Evolutionary conservation across 2,329 filamentous ascomycete species (phyloP).

Genomic region (Verticillium nubilum): DNA sequence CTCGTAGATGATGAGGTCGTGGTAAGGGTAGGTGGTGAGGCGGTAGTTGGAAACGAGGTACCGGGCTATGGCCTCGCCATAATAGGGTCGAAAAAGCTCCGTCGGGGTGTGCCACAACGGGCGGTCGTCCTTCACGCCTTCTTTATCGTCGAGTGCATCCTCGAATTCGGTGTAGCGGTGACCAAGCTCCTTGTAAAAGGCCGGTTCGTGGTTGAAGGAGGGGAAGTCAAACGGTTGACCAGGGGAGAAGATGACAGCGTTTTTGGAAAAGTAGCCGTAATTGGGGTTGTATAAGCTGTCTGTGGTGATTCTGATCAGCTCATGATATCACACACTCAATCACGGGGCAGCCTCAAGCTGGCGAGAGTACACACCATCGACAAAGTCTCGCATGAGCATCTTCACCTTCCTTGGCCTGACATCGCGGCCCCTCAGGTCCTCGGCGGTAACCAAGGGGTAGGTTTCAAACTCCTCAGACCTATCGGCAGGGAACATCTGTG

Average conservation of each 20-base stretch:
- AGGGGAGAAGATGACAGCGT: conserved; percentile 92
- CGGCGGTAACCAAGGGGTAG: conserved; percentile 82
- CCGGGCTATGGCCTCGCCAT: conserved; percentile 94
- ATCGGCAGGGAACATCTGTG: conserved; percentile 68
- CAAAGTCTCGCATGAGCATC: conserved; percentile 97
- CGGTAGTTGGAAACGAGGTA: conserved; percentile 97
- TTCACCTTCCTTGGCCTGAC: conserved; percentile 84
- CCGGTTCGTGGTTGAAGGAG: conserved; percentile 72
- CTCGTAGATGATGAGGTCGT: conserved; percentile 97
- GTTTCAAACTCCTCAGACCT: conserved; percentile 73
- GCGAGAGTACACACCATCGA: conserved; percentile 63
- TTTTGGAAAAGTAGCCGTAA: conserved; percentile 95
- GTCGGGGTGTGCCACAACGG: conserved; percentile 99
- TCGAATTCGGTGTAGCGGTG: conserved; percentile 86
- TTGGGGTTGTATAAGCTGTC: conserved; percentile 91
- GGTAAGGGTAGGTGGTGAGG: conserved; percentile 86
- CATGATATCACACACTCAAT: background rate
- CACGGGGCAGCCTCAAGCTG: background rate
- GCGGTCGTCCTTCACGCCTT: conserved; percentile 63
- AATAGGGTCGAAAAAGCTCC: conserved; percentile 92
- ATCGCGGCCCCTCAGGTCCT: conserved; percentile 64
- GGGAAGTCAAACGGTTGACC: conserved; percentile 89
- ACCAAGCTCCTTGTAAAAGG: conserved; percentile 73
- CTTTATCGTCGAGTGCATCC: conserved; percentile 70
- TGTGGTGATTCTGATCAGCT: conserved; percentile 27